Base-by-base conservation (phyloP, 2,329 filamentous ascomycete genomes). In the Cytospora paraplurivora region DNA sequence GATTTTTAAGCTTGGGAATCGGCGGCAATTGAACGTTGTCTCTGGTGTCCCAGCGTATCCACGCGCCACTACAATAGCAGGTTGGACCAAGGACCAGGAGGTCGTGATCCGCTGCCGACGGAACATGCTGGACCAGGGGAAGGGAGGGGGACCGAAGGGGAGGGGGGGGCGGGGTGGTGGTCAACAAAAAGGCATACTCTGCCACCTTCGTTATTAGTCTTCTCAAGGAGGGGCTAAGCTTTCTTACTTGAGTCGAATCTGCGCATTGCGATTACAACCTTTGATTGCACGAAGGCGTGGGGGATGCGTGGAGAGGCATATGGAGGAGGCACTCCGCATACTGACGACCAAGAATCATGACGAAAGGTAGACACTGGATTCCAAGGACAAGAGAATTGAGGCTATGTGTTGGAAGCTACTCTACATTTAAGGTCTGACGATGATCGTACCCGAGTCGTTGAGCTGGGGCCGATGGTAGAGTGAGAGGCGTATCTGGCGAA, bases 311-410 rank as follows among this genome's bases (percentile, higher is more conserved):
- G 38, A 17, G 17, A 17, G 17, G 10, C 10, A 15, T 15, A 27
- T 37, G 56, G 56, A 38, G 47, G 35, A 37, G 10, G 32, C 51
- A 49, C 41, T 50, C 59, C 51, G 32, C 51, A 38, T 49, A 49
- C 49, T 44, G 27, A 33, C 54, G 51, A 49, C 33, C 33, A 61
- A 53, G 37, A 55, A 17, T 38, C 41, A 50, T 33, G 44, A 55
- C 47, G 4, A 21, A n/a, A 35, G 55, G 33, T 38, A 55, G 59
- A 59, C 19, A 35, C 51, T 17, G 54, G 49, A 34, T 21, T 44
- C 51, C 38, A 61, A 49, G 7, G 7, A 47, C 19, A 47, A 47
- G 44, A 12, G 17, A 47, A 21, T 11, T 8, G n/a, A 47, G 57
- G 17, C 19, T 21, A 13, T n/a, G 21, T 49, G 44, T 47, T n/a